Percentiles rank a stretch among this genome's conserved stretches.
These are phyloP conservation scores for Eucalyptus curtisii DNA, from an alignment of 345 rosid species.

Conservation along the genomic window DNA sequence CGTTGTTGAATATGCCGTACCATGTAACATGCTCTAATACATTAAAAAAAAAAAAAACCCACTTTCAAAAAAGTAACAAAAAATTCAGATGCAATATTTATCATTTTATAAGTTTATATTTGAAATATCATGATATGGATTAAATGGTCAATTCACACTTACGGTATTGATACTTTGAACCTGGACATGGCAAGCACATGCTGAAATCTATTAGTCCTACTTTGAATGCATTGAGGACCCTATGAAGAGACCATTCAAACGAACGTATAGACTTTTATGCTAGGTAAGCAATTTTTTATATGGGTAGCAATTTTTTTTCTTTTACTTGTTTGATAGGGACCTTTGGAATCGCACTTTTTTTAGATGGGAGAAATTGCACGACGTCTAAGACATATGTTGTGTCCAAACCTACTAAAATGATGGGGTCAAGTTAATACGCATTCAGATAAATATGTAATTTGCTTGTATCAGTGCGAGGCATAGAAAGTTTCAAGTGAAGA, in stretches of 20 bases:
- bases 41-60: not conserved
- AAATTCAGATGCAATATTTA: not conserved
- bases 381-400: not conserved
- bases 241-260: not conserved
- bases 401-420: not conserved
- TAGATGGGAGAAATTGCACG: not conserved
- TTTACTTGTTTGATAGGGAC: not conserved
- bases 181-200: not conserved
- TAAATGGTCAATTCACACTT: not conserved
- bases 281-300: not conserved
- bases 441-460: not conserved
- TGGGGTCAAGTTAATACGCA: not conserved
- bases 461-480: not conserved
- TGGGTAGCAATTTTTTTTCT: not conserved
- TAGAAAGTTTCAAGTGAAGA: not conserved
- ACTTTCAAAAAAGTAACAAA: not conserved
- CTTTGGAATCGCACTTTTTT: not conserved
- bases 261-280: not conserved
- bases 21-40: not conserved
- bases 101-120: not conserved
- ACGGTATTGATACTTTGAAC: not conserved
- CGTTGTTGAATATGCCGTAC: not conserved
- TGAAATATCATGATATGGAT: not conserved
- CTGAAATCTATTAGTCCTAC: not conserved
- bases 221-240: not conserved